Conservation (phyloP, 352 stramenopile genomes). For the Phytophthora sp. region DNA sequence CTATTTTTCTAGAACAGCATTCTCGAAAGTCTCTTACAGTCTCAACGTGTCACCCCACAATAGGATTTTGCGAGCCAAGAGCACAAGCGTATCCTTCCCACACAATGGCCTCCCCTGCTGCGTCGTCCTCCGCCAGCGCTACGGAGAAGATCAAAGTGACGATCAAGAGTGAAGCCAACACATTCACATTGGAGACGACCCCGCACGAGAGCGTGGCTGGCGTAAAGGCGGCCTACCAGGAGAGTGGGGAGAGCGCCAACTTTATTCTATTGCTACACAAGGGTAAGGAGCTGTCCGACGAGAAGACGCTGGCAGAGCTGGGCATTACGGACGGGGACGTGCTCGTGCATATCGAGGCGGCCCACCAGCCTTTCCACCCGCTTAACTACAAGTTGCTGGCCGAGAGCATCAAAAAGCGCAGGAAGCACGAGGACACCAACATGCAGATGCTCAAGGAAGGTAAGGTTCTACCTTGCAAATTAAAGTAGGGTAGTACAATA, state of each 20-base stretch:
- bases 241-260: constrained; percentile 73
- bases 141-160: constrained; percentile 71
- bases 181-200: constrained; percentile 72
- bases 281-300: constrained; percentile 83
- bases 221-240: constrained; percentile 86
- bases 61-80: constrained; percentile 19
- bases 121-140: background rate
- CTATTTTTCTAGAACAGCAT: constrained; percentile 3
- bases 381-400: constrained; percentile 88
- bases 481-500: background rate
- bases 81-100: background rate
- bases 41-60: constrained; percentile 10
- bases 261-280: constrained; percentile 89
- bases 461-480: background rate
- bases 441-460: constrained; percentile 82
- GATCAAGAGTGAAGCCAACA: constrained; percentile 80
- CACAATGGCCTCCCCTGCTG: constrained; percentile 27
- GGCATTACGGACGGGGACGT: constrained; percentile 61
- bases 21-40: constrained; percentile 13
- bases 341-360: constrained; percentile 85
- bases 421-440: constrained; percentile 83
- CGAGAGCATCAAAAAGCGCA: constrained; percentile 76
- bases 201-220: constrained; percentile 78
- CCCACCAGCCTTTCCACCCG: constrained; percentile 86
- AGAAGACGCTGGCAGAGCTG: constrained; percentile 83